Conservation (phyloP, 108 stramenopile species). For the Cyclotella baltica region DNA sequence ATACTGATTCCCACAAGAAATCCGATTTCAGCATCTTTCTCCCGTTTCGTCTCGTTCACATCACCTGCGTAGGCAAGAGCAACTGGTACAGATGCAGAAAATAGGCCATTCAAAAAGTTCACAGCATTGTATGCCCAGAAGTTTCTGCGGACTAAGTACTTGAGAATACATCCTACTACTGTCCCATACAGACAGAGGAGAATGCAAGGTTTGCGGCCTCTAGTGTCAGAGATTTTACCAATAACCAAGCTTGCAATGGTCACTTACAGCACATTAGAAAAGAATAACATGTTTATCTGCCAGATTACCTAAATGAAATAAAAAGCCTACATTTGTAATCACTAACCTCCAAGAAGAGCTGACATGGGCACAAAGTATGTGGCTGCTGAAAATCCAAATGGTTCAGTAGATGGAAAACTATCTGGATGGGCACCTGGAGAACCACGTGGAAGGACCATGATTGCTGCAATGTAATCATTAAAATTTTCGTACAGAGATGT, state of each 20-base stretch:
- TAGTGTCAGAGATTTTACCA: constrained; percentile 12
- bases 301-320: background rate
- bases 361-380: constrained; percentile 32
- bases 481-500: background rate
- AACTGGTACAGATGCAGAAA: constrained; percentile 23
- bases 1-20: constrained; percentile 12
- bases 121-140: constrained; percentile 27
- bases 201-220: constrained; percentile 14
- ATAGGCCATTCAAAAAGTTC: constrained; percentile 25
- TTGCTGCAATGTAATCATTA: background rate
- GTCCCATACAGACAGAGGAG: constrained; percentile 21
- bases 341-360: constrained; percentile 12
- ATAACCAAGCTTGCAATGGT: constrained; percentile 11
- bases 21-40: constrained; percentile 11
- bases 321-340: background rate
- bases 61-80: constrained; percentile 23
- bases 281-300: background rate
- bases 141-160: constrained; percentile 12
- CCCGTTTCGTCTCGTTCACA: constrained; percentile 11
- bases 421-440: constrained; percentile 9
- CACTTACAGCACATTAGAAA: background rate
- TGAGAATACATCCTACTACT: constrained; percentile 20
- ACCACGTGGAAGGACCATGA: constrained; percentile 14
- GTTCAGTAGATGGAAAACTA: constrained; percentile 15
- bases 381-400: constrained; percentile 15